Evolutionary conservation across 495 filamentous ascomycete species (phyloP), one percentile per base, ranked within the genome.

Genomic region (Daldinia loculata): DNA sequence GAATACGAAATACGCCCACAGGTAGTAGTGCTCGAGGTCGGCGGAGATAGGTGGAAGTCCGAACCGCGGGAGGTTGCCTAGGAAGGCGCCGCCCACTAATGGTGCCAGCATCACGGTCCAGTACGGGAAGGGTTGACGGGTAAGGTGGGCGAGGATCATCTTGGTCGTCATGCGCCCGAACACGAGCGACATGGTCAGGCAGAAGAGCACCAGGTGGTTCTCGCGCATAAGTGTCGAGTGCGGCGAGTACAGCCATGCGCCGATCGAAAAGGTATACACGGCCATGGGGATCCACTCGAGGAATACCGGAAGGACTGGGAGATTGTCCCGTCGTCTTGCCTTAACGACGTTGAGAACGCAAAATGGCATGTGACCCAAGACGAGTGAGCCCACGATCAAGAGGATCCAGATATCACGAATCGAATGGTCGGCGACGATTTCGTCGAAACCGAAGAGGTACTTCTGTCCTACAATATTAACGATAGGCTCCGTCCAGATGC

Each of bases 151-250:
- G 15, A 99, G 88, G 76, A 99, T 98, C 80, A 98, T 98, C 84
- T 98, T 98, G 56, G 95, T 99, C 2, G 96, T 98, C 94, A 99
- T 97, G 63, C 95, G 92, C n/a, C 95, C 95, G 77, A 98, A 98
- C 64, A 98, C 95, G 69, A 98, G 94, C 26, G 91, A 92, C 86
- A 98, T 93, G 57, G 92, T 94, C 52, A 95, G 83, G 83, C 95
- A 98, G 79, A 97, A 97, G 11, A 98, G 87, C 6, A 97, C 89
- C 2, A 99, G 86, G 70, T 92, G 90, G 80, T 98, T 97, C 39
- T 95, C 88, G 12, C 79, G 77, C 74, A 96, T 82, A 17, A 98
- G 77, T 2, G 87, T 89, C 27, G 93, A 95, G 80, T 97, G 86
- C 1, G 94, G 93, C 7, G 90, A 94, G 73, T 91, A 93, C 0